A percentile compares a stretch with the other conserved stretches of the same genome.
Conservation (phyloP, 805 yeast genomes). For the Metschnikowia peoriensis region DNA sequence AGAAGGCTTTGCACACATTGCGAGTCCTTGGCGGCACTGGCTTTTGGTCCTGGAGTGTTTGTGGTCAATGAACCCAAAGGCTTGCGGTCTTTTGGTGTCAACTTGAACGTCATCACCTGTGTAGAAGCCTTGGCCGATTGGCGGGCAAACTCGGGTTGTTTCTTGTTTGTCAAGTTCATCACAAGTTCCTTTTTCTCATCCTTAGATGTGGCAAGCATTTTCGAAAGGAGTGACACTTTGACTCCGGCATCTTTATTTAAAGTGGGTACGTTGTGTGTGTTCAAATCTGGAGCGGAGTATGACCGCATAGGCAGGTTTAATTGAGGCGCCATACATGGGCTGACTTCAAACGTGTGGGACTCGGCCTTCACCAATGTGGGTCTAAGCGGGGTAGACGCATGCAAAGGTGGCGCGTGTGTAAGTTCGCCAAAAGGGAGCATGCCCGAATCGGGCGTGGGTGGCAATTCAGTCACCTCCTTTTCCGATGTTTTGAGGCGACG, state of each 20-base stretch:
- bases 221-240: conserved; percentile 8
- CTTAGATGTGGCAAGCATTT: conserved; percentile 10
- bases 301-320: conserved; percentile 16
- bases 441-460: conserved; percentile 34
- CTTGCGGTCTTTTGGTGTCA: conserved; percentile 17
- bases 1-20: conserved; percentile 20
- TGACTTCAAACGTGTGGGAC: conserved; percentile 8
- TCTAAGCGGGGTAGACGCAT: conserved; percentile 16
- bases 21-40: conserved; percentile 13
- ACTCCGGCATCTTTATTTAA: conserved; percentile 1
- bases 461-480: conserved; percentile 42
- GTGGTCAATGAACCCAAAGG: conserved; percentile 16
- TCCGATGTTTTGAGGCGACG: conserved; percentile 47
- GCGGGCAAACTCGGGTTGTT: conserved; percentile 20
- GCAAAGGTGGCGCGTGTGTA: conserved; percentile 5
- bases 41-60: conserved; percentile 8
- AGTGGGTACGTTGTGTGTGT: background rate
- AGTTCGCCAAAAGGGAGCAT: background rate
- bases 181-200: conserved; percentile 12
- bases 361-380: conserved; percentile 14
- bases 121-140: conserved; percentile 14
- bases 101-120: conserved; percentile 19
- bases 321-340: conserved; percentile 14
- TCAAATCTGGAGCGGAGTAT: conserved; percentile 13
- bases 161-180: conserved; percentile 19